Evolutionary conservation across 1,284 basidiomycete species (phyloP), one percentile per base, ranked within the genome.

Genomic region (Chalciporus sp.): DNA sequence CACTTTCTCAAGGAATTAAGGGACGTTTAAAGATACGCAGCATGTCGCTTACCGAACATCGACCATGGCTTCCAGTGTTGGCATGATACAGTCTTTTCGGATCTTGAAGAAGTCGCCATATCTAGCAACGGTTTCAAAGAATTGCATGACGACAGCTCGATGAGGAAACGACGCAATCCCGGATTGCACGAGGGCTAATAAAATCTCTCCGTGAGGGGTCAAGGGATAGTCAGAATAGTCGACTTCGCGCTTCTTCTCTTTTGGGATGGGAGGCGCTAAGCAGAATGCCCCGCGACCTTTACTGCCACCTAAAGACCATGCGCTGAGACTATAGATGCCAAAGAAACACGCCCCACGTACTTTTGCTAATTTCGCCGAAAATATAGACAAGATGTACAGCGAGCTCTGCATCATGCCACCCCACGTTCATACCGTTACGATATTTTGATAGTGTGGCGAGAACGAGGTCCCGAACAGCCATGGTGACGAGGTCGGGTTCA

Each of bases 71-170:
- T 95, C 88, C 45, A 99, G 76, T 5, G 93, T 85, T 26, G 92
- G 89, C 65, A 91, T 78, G 58, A 98, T 90, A 62, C 88, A 90
- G 59, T 94, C 86, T 67, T 90, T 88, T 58, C 93, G 87, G 33
- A 94, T 85, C 72, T 92, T 94, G 84, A 98, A 99, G 72, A 98
- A 98, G 68, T 98, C 95, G 39, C 88, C 84, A 70, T 99, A 99
- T 52, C 98, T 85, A 14, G 94, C 86, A 9, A 86, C 83, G 20
- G 92, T 92, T 74, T 99, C 97, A 62, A 98, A 98, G 74, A 91
- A 97, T 67, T 96, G 94, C 71, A 98, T 81, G 12, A 86, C 80
- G n/a, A 98, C 96, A 9, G 88, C 82, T 26, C 89, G 87, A 72
- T 98, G 90, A 2, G 93, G 92, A 74, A 90, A 95, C 1, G 81